Percentiles rank a stretch among this genome's conserved stretches.
Evolutionary conservation across 169 alveolate genomes (phyloP).

Genomic region (Cryptosporidium ryanae): DNA sequence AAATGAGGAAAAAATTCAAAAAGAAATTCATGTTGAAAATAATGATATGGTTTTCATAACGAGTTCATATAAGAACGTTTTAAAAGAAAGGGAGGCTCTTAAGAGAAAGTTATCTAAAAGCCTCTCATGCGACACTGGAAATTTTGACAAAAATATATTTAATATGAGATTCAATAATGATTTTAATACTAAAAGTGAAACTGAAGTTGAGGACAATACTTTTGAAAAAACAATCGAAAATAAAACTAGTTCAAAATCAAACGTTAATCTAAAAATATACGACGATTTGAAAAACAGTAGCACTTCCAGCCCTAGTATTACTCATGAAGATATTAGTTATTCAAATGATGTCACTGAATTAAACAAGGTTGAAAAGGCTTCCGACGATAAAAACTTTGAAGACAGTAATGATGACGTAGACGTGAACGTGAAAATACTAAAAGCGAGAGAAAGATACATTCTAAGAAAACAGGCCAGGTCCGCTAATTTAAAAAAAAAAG

Average conservation of each 20-base stretch:
- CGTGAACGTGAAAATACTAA: constrained; percentile 8
- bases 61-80: constrained; percentile 4
- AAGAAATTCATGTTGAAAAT: constrained; percentile 32
- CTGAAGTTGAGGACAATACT: background rate
- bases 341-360: background rate
- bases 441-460: constrained; percentile 53
- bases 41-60: constrained; percentile 47
- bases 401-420: background rate
- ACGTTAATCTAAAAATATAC: background rate
- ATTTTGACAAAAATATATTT: constrained; percentile 4
- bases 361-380: background rate
- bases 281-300: background rate
- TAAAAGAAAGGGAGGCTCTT: constrained; percentile 28
- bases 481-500: background rate
- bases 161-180: constrained; percentile 24
- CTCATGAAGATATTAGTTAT: background rate
- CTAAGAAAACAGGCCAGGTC: constrained; percentile 14
- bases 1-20: constrained; percentile 62
- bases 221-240: background rate
- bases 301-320: background rate
- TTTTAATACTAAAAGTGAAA: background rate
- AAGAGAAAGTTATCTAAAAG: constrained; percentile 21
- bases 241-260: background rate
- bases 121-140: background rate
- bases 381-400: background rate